Conservation (phyloP, 2,329 filamentous ascomycete species). For the Thelonectria blattea region DNA sequence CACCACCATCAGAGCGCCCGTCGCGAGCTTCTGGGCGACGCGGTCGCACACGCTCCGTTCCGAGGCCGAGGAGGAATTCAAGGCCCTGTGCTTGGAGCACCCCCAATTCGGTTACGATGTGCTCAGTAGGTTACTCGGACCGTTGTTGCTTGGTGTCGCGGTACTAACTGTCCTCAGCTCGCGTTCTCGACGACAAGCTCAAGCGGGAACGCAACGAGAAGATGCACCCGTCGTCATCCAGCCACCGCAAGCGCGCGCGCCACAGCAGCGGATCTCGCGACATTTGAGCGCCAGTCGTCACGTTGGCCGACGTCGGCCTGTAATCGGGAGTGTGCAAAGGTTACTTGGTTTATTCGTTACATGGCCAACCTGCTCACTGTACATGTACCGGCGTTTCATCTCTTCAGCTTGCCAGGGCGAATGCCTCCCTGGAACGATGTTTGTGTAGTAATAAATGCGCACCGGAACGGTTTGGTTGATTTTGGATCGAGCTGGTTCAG, state of each 20-base stretch:
- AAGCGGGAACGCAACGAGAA: slow-evolving; percentile 67
- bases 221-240: slow-evolving; percentile 57
- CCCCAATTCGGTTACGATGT: slow-evolving; percentile 95
- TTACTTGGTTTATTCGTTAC: background rate
- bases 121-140: slow-evolving; percentile 63
- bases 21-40: slow-evolving; percentile 37
- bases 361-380: background rate
- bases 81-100: slow-evolving; percentile 82
- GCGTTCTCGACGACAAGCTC: slow-evolving; percentile 70
- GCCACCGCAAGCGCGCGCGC: slow-evolving; percentile 62
- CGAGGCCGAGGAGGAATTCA: slow-evolving; percentile 87
- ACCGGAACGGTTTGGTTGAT: too few relatives aligned
- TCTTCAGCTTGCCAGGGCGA: too few relatives aligned
- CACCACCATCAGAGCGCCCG: slow-evolving; percentile 30
- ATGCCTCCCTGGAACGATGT: too few relatives aligned
- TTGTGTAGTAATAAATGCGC: too few relatives aligned
- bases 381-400: background rate
- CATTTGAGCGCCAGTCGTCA: slow-evolving; percentile 3
- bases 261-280: slow-evolving; percentile 52
- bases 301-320: background rate
- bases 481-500: too few relatives aligned
- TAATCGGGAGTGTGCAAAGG: too few relatives aligned
- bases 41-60: slow-evolving; percentile 74
- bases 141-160: background rate
- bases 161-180: slow-evolving; percentile 51